Evolutionary conservation across 108 stramenopile genomes (phyloP).

Genomic region (Cylindrotheca closterium): DNA sequence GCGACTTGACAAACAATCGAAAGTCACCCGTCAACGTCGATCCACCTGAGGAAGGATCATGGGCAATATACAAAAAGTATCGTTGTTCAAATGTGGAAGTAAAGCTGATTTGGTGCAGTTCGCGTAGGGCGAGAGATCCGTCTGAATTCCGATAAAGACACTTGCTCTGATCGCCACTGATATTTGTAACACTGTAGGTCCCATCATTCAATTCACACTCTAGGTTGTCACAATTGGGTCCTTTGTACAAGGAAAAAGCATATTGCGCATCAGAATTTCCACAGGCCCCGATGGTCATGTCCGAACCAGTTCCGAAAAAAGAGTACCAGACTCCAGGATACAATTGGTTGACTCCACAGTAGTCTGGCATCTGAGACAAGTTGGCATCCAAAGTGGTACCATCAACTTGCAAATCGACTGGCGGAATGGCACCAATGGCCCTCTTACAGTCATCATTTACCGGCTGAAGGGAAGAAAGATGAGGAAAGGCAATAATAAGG

Average conservation of each 20-base stretch:
- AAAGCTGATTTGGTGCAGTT: not conserved
- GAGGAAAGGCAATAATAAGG: no score
- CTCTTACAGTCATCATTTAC: constrained; percentile 30
- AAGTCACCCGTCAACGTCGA: not conserved
- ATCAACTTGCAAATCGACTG: constrained; percentile 15
- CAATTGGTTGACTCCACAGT: constrained; percentile 18
- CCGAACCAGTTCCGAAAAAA: constrained; percentile 32
- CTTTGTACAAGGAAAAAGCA: constrained; percentile 25
- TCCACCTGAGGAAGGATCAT: not conserved
- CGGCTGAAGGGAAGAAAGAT: constrained; percentile 14
- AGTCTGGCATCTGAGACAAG: constrained; percentile 9
- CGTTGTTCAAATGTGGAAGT: not conserved
- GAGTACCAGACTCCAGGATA: constrained; percentile 39
- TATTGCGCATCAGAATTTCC: constrained; percentile 28
- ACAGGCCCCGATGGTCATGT: constrained; percentile 26
- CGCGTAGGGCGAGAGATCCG: not conserved
- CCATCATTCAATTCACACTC: constrained; percentile 14
- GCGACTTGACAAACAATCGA: not conserved
- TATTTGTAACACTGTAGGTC: not conserved
- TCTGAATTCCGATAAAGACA: no score
- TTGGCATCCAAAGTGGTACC: constrained; percentile 14
- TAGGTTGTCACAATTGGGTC: constrained; percentile 18
- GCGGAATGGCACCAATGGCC: constrained; percentile 29
- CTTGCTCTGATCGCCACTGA: no score
- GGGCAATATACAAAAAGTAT: not conserved